Evolutionary conservation across 1,284 basidiomycete species (phyloP).

Genomic region (Cryptococcus sp.): DNA sequence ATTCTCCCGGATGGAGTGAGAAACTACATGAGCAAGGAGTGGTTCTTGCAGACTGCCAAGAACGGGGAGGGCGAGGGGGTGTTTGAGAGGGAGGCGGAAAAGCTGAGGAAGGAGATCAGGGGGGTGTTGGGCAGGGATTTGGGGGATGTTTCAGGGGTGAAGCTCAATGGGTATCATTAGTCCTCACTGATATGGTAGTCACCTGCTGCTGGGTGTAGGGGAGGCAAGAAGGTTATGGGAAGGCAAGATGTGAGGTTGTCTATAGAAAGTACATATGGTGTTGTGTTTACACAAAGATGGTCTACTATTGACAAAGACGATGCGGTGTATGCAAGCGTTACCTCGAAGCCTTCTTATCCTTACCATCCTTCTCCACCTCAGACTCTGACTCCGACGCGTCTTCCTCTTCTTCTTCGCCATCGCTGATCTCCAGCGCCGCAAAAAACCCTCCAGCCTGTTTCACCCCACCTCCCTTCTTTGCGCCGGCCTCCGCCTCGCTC

Average conservation of each 20-base stretch:
- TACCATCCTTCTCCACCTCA: conserved; percentile 41
- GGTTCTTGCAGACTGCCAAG: conserved; percentile 41
- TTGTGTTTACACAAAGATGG: not conserved
- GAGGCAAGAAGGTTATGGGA: too few species aligned
- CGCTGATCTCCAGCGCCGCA: conserved; percentile 40
- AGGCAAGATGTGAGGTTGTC: too few species aligned
- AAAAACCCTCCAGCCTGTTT: conserved; percentile 41
- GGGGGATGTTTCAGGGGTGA: conserved; percentile 19
- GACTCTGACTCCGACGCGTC: conserved; percentile 24
- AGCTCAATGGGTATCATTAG: not conserved
- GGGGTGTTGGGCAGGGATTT: conserved; percentile 28
- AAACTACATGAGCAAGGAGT: conserved; percentile 88
- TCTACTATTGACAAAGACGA: too few species aligned
- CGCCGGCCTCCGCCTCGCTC: conserved; percentile 24
- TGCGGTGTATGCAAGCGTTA: not conserved
- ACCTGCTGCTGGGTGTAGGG: not conserved
- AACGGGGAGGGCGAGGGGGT: conserved; percentile 5
- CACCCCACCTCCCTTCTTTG: conserved; percentile 7
- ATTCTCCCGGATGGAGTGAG: conserved; percentile 86
- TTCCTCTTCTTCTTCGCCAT: conserved; percentile 45
- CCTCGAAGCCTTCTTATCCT: conserved; percentile 1
- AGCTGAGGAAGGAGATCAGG: conserved; percentile 22
- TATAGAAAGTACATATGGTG: too few species aligned
- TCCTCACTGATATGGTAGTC: not conserved
- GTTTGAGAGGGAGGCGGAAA: not conserved